phyloP scores from a whole-genome alignment of 2,329 filamentous ascomycete genomes.

The Bisporella sp. region DNA sequence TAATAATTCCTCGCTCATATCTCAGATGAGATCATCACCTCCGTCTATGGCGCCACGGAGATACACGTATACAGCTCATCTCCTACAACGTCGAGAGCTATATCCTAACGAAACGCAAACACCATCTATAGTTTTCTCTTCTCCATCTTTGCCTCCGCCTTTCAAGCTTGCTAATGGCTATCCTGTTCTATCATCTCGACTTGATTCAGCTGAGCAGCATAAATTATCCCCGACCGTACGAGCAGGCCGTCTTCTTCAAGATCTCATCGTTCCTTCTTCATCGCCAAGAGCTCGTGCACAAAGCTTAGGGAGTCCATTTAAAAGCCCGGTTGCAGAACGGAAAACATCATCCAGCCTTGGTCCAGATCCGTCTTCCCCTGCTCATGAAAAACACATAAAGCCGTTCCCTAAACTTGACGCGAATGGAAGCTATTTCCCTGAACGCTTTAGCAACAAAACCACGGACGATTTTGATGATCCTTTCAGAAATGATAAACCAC shows the following conservation, averaged over 20 bases:
- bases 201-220: constrained; percentile 9
- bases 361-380: constrained; percentile 5
- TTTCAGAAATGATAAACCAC: constrained; percentile 12
- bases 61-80: constrained; percentile 24
- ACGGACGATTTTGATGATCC: constrained; percentile 18
- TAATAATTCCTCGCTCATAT: constrained; percentile 12
- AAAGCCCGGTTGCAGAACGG: constrained; percentile 22
- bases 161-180: constrained; percentile 14
- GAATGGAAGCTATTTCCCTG: constrained; percentile 10
- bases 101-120: constrained; percentile 20
- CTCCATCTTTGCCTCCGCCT: constrained; percentile 25
- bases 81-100: constrained; percentile 19
- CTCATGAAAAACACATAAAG: constrained; percentile 11
- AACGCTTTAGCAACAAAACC: constrained; percentile 8
- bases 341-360: constrained; percentile 16
- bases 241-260: constrained; percentile 27
- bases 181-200: constrained; percentile 4
- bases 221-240: constrained; percentile 23
- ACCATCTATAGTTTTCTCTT: constrained; percentile 27
- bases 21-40: constrained; percentile 25
- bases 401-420: constrained; percentile 18
- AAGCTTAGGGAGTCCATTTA: constrained; percentile 28
- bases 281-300: constrained; percentile 25
- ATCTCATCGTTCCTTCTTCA: constrained; percentile 23
- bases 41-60: constrained; percentile 21